Base-by-base conservation (phyloP, 164 flowering plant species). In the Kingdonia uniflora region DNA sequence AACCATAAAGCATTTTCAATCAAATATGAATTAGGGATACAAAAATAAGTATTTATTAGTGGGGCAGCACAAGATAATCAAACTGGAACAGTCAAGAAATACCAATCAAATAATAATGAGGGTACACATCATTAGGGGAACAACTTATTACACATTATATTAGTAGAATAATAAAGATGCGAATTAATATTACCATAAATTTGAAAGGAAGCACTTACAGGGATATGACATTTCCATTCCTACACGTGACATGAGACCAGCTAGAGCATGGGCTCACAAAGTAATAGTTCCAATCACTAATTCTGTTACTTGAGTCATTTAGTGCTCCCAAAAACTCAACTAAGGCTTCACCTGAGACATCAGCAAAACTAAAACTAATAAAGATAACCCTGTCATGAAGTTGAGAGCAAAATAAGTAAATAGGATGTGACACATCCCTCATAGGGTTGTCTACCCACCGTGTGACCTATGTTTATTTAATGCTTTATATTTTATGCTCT, bases 191-290 rank as follows among this genome's bases (percentile, higher is more conserved):
- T 46, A 35, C 17, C 19, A 14, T 29, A 14, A 48, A 59, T 10
- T 21, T 15, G n/a, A 49, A 6, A 22, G 2, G 48, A 35, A 50
- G 35, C 25, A 69, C 96, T 79, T 67, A 85, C 98, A 91, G 26
- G 46, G 86, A 63, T 56, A 77, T 51, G 44, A 91, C 98, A 58
- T 76, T 60, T 57, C 78, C 86, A 64, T 85, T 58, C 60, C 62
- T 68, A 49, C 98, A 91, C 54, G 79, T 75, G 63, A 91, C 81
- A 77, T 82, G 71, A 48, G 94, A 74, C 96, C 98, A 91, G 66
- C 92, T 85, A 59, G 49, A 67, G 76, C 98, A 91, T 11, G 98
- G 96, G 62, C 76, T 83, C 45, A 87, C 96, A 20, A 74, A 51
- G 65, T 59, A 0, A 25, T 24, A 1, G 60, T 82, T 67, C 96